These are phyloP conservation scores for Psilocybe mexicana DNA, from an alignment of 1,284 basidiomycete genomes.

Conservation along the genomic window DNA sequence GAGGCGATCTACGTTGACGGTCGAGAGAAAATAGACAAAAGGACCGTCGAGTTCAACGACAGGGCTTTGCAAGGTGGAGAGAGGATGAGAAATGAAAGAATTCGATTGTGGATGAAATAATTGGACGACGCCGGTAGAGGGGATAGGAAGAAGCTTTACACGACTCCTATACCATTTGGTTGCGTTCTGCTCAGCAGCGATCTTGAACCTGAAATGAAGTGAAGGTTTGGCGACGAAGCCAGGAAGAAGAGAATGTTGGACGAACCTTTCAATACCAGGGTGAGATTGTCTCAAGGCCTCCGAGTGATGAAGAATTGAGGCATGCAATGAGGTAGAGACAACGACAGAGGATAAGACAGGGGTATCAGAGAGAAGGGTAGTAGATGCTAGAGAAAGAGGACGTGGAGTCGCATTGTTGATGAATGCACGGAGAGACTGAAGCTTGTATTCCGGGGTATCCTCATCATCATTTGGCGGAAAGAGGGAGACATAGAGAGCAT, in stretches of 20 bases:
- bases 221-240: neutral
- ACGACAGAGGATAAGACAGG: constrained; percentile 55
- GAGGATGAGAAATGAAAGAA: constrained; percentile 50
- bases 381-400: constrained; percentile 61
- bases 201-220: constrained; percentile 46
- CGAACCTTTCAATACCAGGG: constrained; percentile 72
- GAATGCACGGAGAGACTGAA: constrained; percentile 57
- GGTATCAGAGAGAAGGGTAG: constrained; percentile 49
- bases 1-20: constrained; percentile 80
- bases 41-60: constrained; percentile 66
- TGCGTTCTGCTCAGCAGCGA: constrained; percentile 79
- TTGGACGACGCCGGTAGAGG: constrained; percentile 44
- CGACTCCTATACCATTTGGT: constrained; percentile 69
- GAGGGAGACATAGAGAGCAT: constrained; percentile 80
- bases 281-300: constrained; percentile 69
- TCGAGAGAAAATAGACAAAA: constrained; percentile 84
- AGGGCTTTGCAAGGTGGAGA: constrained; percentile 31
- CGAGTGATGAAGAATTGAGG: constrained; percentile 80
- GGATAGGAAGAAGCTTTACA: constrained; percentile 55
- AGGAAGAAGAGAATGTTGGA: constrained; percentile 32
- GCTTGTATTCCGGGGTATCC: constrained; percentile 39
- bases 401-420: constrained; percentile 36
- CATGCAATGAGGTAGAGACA: constrained; percentile 84
- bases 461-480: constrained; percentile 42
- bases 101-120: constrained; percentile 59